A percentile compares a stretch with the other conserved stretches of the same genome.
phyloP scores from a whole-genome alignment of 2,329 filamentous ascomycete genomes.

The Claviceps africana region DNA sequence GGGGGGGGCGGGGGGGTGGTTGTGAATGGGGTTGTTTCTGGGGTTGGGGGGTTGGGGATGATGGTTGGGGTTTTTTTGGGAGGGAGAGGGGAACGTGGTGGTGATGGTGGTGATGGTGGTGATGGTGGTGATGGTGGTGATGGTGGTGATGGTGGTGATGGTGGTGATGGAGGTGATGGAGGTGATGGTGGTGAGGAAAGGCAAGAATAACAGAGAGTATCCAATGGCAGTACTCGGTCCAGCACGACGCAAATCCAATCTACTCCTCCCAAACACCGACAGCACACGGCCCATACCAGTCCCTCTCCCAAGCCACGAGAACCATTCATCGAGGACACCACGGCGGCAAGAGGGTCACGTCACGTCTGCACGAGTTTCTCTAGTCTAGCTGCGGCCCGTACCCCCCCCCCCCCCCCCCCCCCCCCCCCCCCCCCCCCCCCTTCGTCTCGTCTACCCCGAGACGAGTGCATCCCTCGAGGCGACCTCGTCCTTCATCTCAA shows the following conservation, averaged over 20 bases:
- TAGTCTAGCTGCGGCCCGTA: too few species aligned
- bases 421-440: too few species aligned
- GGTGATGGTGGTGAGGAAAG: too few species aligned
- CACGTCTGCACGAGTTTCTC: too few species aligned
- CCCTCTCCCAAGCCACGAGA: not conserved
- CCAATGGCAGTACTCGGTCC: too few species aligned
- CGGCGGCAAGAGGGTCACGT: too few species aligned
- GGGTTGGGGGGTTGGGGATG: not conserved
- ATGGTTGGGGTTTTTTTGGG: not conserved
- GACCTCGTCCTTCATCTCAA: not conserved
- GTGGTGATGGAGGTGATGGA: not conserved
- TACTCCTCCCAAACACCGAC: too few species aligned
- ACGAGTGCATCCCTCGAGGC: not conserved
- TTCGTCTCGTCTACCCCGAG: not conserved
- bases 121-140: not conserved
- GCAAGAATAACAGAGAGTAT: too few species aligned
- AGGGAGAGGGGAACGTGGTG: not conserved
- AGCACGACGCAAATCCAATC: too few species aligned
- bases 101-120: not conserved
- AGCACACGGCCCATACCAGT: too few species aligned
- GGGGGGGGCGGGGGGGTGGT: too few species aligned
- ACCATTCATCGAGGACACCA: not conserved
- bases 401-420: too few species aligned
- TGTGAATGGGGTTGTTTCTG: slow-evolving; percentile 10
- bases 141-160: not conserved